These are phyloP conservation scores for Gonium pectorale DNA, from an alignment of 139 green algal species.

Conservation along the genomic window DNA sequence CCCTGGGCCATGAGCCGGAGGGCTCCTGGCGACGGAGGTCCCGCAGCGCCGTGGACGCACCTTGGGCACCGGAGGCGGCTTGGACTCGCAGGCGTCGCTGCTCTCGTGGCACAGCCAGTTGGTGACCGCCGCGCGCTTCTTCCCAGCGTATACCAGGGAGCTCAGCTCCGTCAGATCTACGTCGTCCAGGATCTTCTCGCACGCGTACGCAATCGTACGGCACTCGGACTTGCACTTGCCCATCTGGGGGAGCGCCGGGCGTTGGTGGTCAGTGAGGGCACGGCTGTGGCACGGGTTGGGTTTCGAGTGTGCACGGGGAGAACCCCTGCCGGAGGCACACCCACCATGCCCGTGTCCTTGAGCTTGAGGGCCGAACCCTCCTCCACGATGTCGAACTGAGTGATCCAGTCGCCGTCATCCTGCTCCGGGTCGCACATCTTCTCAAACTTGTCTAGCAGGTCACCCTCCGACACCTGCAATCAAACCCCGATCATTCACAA, in stretches of 20 bases:
- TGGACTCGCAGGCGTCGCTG: conserved; percentile 66
- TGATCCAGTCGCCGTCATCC: conserved; percentile 85
- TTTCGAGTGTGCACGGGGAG: too few relatives aligned
- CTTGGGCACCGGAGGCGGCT: conserved; percentile 66
- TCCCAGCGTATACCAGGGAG: conserved; percentile 58
- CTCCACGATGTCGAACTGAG: conserved; percentile 80
- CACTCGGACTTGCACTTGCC: conserved; percentile 73
- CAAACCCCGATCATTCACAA: background rate
- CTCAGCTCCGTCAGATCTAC: conserved; percentile 73
- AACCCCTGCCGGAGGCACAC: too few relatives aligned
- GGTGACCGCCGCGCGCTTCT: conserved; percentile 44
- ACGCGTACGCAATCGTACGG: conserved; percentile 82
- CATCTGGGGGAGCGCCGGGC: too few relatives aligned
- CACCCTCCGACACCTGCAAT: conserved; percentile 61
- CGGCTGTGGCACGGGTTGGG: too few relatives aligned
- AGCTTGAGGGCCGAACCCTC: conserved; percentile 68
- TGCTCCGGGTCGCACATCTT: conserved; percentile 72
- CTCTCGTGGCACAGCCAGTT: conserved; percentile 77
- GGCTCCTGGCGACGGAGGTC: too few relatives aligned
- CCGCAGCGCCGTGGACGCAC: too few relatives aligned
- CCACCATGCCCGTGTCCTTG: conserved; percentile 67
- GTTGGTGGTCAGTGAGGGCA: too few relatives aligned
- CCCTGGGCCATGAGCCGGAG: too few relatives aligned
- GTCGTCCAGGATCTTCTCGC: conserved; percentile 73
- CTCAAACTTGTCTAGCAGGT: conserved; percentile 82